Base-by-base conservation (phyloP, 2,329 filamentous ascomycete genomes). In the Dothideomycetidae sp. region DNA sequence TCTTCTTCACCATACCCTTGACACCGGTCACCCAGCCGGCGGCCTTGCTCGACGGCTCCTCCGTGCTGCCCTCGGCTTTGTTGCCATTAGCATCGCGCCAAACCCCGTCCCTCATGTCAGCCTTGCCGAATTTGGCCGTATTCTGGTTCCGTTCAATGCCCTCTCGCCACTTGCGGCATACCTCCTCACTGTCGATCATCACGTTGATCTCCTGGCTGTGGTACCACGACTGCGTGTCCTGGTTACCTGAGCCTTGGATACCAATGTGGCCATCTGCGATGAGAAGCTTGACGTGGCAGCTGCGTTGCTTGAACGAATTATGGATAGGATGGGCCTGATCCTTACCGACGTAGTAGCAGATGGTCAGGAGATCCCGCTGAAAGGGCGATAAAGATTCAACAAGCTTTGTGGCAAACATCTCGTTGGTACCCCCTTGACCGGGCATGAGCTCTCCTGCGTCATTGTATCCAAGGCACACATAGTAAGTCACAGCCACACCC, bases 221-320 rank as follows among this genome's bases (percentile, higher is more conserved):
- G 46, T 69, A 85, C 75, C 79, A 86, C 13, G 69, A 75, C 55
- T 88, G 81, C 2, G 81, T 85, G 48, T 88, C 81, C 53, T 85
- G 77, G 50, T 86, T 88, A 0, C 80, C 81, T 45, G 73, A 81
- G 3, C 81, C 81, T 54, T 80, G 70, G 23, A 86, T 75, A 2
- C 70, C 80, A 23, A 88, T 67, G 14, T 60, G 59, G 30, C 69
- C 70, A 52, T 88, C 81, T 1, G 73, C 74, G 29, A 86, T 78
- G 62, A 86, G 70, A 2, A 88, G 62, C 53, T 88, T 88, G 52
- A 85, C 68, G 54, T 86, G 81, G 50, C 81, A 85, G 39, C 69
- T 73, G 1, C 81, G 66, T 23, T 69, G 62, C 55, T 80, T 78
- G 53, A 70, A 71, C 3, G 60, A 66, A 36, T 81, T 75, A 36